phyloP scores from a whole-genome alignment of 352 stramenopile genomes.

The Globisporangium barbulae region DNA sequence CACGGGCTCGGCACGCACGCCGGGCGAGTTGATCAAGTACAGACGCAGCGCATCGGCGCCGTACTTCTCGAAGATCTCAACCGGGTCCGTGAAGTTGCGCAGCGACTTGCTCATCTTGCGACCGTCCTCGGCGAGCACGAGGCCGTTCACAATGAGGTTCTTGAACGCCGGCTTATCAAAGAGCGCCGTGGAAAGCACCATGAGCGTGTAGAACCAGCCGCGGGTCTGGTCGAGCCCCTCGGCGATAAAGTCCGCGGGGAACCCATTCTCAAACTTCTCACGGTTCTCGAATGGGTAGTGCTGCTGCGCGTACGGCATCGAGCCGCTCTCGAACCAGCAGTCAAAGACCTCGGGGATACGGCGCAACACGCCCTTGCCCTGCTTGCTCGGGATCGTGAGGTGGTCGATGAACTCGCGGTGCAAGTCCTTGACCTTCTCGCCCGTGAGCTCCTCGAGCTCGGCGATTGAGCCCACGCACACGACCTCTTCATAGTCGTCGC shows the following conservation, averaged over 20 bases:
- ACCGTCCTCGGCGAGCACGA: constrained; percentile 98
- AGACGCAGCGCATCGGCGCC: constrained; percentile 98
- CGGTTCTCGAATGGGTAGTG: constrained; percentile 99
- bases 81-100: constrained; percentile 98
- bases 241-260: constrained; percentile 99
- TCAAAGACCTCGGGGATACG: constrained; percentile 96
- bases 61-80: constrained; percentile 95
- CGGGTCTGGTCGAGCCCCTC: constrained; percentile 99
- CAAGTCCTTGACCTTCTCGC: constrained; percentile 92
- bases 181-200: constrained; percentile 98
- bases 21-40: constrained; percentile 99
- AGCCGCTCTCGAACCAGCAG: constrained; percentile 99
- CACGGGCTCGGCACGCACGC: constrained; percentile 98
- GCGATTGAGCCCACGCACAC: constrained; percentile 96
- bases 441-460: constrained; percentile 95
- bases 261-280: constrained; percentile 94
- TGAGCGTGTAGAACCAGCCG: constrained; percentile 99
- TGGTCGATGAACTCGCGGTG: constrained; percentile 99
- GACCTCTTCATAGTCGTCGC: constrained; percentile 96
- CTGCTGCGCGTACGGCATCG: constrained; percentile 99
- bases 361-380: constrained; percentile 82
- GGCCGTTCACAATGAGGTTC: constrained; percentile 99
- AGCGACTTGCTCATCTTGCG: constrained; percentile 99
- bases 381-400: constrained; percentile 96
- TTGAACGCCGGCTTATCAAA: constrained; percentile 99